Conservation (phyloP, 768 basidiomycete genomes). For the Mycena kentingensis region DNA sequence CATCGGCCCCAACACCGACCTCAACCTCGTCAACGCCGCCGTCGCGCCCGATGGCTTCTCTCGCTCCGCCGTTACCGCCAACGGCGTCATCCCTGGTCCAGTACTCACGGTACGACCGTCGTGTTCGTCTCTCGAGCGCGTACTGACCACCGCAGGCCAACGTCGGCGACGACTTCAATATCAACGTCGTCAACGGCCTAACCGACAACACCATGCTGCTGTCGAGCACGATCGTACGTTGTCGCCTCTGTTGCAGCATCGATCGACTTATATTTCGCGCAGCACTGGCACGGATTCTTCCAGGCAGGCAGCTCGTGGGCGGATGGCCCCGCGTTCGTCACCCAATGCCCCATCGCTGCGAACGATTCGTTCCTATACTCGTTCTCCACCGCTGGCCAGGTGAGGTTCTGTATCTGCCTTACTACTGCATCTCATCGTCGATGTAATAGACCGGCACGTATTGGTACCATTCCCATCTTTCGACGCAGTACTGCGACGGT, state of each 20-base stretch:
- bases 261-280: not conserved
- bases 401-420: too few species aligned
- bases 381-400: conserved; percentile 33
- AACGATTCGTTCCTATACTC: conserved; percentile 36
- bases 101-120: conserved; percentile 32
- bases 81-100: conserved; percentile 35
- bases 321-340: conserved; percentile 35
- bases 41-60: conserved; percentile 40
- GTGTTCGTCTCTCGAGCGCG: not conserved
- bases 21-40: conserved; percentile 32
- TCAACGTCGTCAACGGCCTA: conserved; percentile 33
- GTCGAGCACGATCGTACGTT: conserved; percentile 32
- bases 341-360: conserved; percentile 37
- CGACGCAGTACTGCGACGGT: conserved; percentile 47
- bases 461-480: conserved; percentile 14
- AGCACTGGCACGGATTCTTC: conserved; percentile 6
- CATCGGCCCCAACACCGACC: conserved; percentile 17
- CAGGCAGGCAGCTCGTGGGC: conserved; percentile 36
- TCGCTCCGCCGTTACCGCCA: conserved; percentile 32
- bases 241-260: not conserved
- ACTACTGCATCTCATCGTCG: conserved; percentile 33
- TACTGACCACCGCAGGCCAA: not conserved
- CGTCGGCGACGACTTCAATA: not conserved
- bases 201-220: conserved; percentile 38
- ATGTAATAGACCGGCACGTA: not conserved